Conservation (phyloP, 2,329 filamentous ascomycete species). For the Lachnellula cervina region DNA sequence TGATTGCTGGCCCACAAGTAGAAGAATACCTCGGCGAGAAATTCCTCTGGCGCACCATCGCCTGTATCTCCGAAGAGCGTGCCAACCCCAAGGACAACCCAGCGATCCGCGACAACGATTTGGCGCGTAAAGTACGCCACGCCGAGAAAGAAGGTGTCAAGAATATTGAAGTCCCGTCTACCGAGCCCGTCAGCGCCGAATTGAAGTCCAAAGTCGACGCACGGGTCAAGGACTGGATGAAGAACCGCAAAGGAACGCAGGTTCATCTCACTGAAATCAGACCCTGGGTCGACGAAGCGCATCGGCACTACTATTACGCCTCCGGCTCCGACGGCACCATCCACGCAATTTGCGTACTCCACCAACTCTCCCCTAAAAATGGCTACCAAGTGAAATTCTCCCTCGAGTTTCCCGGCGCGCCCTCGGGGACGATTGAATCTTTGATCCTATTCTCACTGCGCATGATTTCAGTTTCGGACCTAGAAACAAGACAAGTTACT, state of each 20-base stretch:
- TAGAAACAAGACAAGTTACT: slow-evolving; percentile 64
- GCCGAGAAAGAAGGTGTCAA: slow-evolving; percentile 81
- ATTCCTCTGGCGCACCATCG: slow-evolving; percentile 83
- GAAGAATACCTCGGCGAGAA: slow-evolving; percentile 76
- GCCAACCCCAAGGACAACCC: slow-evolving; percentile 68
- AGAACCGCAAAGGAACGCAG: slow-evolving; percentile 74
- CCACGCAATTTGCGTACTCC: slow-evolving; percentile 73
- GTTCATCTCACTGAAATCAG: slow-evolving; percentile 86
- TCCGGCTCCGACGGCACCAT: slow-evolving; percentile 68
- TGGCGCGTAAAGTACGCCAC: slow-evolving; percentile 77
- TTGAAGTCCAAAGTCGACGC: slow-evolving; percentile 65
- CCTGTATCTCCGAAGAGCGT: slow-evolving; percentile 83
- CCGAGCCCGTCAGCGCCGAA: slow-evolving; percentile 58
- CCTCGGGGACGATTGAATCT: slow-evolving; percentile 82
- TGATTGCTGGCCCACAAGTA: slow-evolving; percentile 73
- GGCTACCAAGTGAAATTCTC: slow-evolving; percentile 96
- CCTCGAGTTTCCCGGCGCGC: slow-evolving; percentile 84
- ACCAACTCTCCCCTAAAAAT: slow-evolving; percentile 72
- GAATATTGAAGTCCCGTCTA: slow-evolving; percentile 66
- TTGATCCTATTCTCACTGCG: slow-evolving; percentile 67
- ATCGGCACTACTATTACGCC: slow-evolving; percentile 82
- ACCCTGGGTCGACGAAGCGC: slow-evolving; percentile 78
- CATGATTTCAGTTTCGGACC: slow-evolving; percentile 45
- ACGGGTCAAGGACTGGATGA: slow-evolving; percentile 74
- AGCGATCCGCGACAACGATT: slow-evolving; percentile 67